phyloP scores from a whole-genome alignment of 805 yeast species.

The Saccharomycopsis fibuligera region DNA sequence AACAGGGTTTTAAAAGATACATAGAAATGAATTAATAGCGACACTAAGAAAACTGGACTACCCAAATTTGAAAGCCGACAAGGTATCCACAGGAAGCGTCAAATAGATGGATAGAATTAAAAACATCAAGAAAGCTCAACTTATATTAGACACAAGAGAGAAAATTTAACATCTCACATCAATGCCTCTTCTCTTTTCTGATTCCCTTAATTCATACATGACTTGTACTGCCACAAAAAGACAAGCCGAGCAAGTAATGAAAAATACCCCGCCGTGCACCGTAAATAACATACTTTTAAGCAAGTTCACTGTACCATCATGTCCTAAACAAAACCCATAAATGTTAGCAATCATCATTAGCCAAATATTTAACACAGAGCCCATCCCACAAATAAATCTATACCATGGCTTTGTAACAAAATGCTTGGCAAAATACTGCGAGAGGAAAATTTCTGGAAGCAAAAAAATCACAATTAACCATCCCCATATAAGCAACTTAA shows the following conservation, averaged over 20 bases:
- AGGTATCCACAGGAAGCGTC: too few species aligned
- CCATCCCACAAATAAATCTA: slow-evolving; percentile 76
- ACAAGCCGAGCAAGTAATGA: slow-evolving; percentile 52
- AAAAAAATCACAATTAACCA: slow-evolving; percentile 86
- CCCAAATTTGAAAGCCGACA: too few species aligned
- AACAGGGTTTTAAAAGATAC: too few species aligned
- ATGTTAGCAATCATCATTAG: slow-evolving; percentile 97
- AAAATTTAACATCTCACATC: slow-evolving; percentile 60
- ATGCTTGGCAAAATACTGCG: slow-evolving; percentile 32
- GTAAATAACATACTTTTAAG: slow-evolving; percentile 70
- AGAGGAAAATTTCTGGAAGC: slow-evolving; percentile 74
- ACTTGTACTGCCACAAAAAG: slow-evolving; percentile 83
- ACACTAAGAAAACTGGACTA: too few species aligned
- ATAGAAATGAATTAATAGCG: too few species aligned
- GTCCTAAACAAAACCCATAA: slow-evolving; percentile 90
- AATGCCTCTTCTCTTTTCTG: slow-evolving; percentile 78
- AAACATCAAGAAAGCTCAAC: too few species aligned
- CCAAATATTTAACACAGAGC: slow-evolving; percentile 89
- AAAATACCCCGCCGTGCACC: slow-evolving; percentile 55
- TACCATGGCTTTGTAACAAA: slow-evolving; percentile 56
- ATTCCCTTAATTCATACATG: slow-evolving; percentile 89
- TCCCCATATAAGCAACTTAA: slow-evolving; percentile 87
- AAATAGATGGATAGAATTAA: too few species aligned
- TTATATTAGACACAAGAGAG: neutral
- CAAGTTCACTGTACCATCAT: slow-evolving; percentile 70